Conservation (phyloP, 108 stramenopile genomes). For the Conticribra weissflogii region DNA sequence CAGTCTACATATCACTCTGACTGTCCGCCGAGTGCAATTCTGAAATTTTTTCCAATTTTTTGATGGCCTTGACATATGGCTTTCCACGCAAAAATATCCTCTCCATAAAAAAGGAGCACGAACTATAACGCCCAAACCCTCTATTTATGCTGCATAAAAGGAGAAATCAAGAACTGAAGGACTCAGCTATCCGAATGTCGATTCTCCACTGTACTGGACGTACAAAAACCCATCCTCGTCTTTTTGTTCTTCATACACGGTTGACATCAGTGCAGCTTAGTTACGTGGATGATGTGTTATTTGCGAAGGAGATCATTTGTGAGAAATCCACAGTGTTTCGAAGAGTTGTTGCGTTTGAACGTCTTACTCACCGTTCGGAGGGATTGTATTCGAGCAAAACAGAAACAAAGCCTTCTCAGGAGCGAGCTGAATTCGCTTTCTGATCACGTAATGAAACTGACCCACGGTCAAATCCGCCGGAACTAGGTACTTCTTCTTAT, state of each 20-base stretch:
- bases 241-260: slow-evolving; percentile 96
- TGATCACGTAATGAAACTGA: slow-evolving; percentile 98
- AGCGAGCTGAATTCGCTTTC: slow-evolving; percentile 95
- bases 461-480: slow-evolving; percentile 96
- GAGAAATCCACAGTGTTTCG: too few relatives aligned
- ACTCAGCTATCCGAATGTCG: slow-evolving; percentile 96
- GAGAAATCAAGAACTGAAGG: too few relatives aligned
- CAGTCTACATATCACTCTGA: too few relatives aligned
- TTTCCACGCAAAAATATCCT: too few relatives aligned
- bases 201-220: slow-evolving; percentile 98
- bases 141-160: too few relatives aligned
- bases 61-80: too few relatives aligned
- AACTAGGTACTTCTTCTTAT: slow-evolving; percentile 98
- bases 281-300: neutral
- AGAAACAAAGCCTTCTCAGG: slow-evolving; percentile 92
- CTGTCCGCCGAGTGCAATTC: too few relatives aligned
- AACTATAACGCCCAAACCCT: too few relatives aligned
- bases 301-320: neutral
- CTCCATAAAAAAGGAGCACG: too few relatives aligned
- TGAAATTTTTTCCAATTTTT: too few relatives aligned
- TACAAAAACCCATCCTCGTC: slow-evolving; percentile 98
- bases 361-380: slow-evolving; percentile 63
- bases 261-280: slow-evolving; percentile 93
- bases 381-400: slow-evolving; percentile 90
- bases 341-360: neutral